Base-by-base conservation (phyloP, 176 grass and related monocot genomes). In the Carex scoparia region DNA sequence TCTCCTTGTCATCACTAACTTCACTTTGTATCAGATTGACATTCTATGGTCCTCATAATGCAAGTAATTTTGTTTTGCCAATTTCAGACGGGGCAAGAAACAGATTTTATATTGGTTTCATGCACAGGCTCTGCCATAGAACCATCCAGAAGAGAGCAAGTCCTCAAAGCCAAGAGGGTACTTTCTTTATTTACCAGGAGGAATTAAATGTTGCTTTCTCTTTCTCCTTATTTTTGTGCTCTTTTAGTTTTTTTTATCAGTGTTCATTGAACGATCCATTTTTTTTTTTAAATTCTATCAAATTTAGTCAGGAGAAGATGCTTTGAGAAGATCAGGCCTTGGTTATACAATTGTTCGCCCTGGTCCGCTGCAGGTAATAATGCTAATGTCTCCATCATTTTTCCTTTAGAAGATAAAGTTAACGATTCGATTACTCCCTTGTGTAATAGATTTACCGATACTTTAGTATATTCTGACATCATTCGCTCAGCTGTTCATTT, bases 281-380 rank as follows among this genome's bases (percentile, higher is more conserved):
- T 59, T 5, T 15, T 66, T 38, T 38, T 12, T 87, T 18, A 10
- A 79, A 31, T 79, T 16, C 13, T 88, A 65, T 31, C 37, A 46
- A 35, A 81, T 88, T 65, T 79, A 98, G 93, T 93, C 91, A 86
- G 96, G 96, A 84, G 96, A 98, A 62, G 93, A 98, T 92, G 89
- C 93, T 10, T 72, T 98, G 69, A 90, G 96, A 88, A 92, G 93
- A 81, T 98, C 96, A 68, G 96, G 96, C 72, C 93, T 98, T 81
- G 91, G 96, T 57, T 98, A 98, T 87, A 98, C 96, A 86, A 95
- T 98, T 76, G 81, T 98, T 78, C 96, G 96, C 5, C 96, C 93
- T 6, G 96, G 96, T 80, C 96, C 96, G 4, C 61, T 98, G 40
- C 91, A 90, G 93, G 95, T 98, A 92, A 48, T 2, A 70, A 53